Base-by-base conservation (phyloP, 2,329 filamentous ascomycete species). In the Trichophyton benhamiae region DNA sequence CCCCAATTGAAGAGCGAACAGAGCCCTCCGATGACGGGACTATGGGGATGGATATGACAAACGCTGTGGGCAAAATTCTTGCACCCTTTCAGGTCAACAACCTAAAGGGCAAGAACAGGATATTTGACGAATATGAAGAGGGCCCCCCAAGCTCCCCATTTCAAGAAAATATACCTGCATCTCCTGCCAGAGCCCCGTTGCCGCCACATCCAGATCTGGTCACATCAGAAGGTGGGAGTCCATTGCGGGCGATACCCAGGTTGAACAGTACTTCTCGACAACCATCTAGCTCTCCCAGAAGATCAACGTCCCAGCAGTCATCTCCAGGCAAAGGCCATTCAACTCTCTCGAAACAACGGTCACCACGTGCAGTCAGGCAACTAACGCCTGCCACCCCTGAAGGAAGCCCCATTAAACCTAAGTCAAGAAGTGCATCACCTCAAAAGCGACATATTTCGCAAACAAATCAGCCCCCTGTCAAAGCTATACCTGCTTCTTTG, bases 21-120 rank as follows among this genome's bases (percentile, higher is more conserved):
- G 75, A 75, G 66, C 69, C 62, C 55, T 69, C 65, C 65, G 75
- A 76, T 3, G 75, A 75, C 60, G 68, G 73, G 58, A 84, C 82
- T 0, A 78, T 81, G 70, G 83, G 79, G 0, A 88, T 88, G 85
- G 85, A 88, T 53, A 83, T 88, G 70, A 88, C 86, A 1, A 78
- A 78, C 53, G 82, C 81, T 4, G 76, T 87, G 55, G 86, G 86
- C 8, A 78, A 79, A 7, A 88, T 89, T 58, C 75, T 87, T 48
- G 69, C 69, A 71, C 76, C 72, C 64, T 63, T 68, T 22, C 71
- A 65, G 68, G 79, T 44, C 70, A 73, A 7, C 74, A 79, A 61
- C 82, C 79, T 7, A 85, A 82, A 68, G 77, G 78, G 55, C 70
- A 82, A 11, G 83, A 85, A 81, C 82, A 42, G 20, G 13, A 22